Conservation (phyloP, 495 filamentous ascomycete species). For the Daldinia childiae region DNA sequence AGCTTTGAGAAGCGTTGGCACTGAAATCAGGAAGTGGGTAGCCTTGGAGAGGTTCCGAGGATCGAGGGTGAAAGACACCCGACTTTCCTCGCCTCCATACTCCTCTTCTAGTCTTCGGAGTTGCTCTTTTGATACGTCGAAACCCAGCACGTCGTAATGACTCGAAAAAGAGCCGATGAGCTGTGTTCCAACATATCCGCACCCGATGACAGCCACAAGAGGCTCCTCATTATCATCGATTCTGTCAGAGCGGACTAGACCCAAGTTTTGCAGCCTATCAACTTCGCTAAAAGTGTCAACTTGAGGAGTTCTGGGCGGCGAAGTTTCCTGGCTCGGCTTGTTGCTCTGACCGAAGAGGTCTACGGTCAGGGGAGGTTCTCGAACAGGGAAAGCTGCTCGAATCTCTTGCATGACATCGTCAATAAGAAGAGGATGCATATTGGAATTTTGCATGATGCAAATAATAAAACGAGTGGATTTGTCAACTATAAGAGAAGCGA, state of each 20-base stretch:
- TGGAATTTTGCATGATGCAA: not conserved
- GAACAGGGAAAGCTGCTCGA: constrained; percentile 8
- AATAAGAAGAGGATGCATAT: constrained; percentile 18
- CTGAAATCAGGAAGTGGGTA: constrained; percentile 52
- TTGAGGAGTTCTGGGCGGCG: constrained; percentile 32
- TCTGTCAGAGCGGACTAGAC: not conserved
- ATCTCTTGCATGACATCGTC: constrained; percentile 21
- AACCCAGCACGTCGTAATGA: constrained; percentile 47
- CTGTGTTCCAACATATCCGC: constrained; percentile 51
- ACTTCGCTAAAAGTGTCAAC: constrained; percentile 11
- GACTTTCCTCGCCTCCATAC: constrained; percentile 23
- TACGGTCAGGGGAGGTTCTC: constrained; percentile 14
- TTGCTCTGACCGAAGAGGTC: not conserved
- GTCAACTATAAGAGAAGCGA: not conserved
- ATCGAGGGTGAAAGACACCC: constrained; percentile 40
- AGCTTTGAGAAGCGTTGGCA: constrained; percentile 49
- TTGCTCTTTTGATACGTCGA: constrained; percentile 46
- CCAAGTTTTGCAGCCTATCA: constrained; percentile 11
- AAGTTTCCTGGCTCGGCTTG: constrained; percentile 30
- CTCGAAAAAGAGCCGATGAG: constrained; percentile 46
- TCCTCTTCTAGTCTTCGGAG: constrained; percentile 28
- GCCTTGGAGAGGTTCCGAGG: constrained; percentile 37
- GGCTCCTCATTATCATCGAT: constrained; percentile 39
- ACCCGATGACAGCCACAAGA: constrained; percentile 50
- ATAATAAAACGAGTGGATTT: not conserved